A percentile compares a stretch with the other conserved stretches of the same genome.
Evolutionary conservation across 1,139 yeast genomes (phyloP).

Genomic region (Taiozyma onychis): DNA sequence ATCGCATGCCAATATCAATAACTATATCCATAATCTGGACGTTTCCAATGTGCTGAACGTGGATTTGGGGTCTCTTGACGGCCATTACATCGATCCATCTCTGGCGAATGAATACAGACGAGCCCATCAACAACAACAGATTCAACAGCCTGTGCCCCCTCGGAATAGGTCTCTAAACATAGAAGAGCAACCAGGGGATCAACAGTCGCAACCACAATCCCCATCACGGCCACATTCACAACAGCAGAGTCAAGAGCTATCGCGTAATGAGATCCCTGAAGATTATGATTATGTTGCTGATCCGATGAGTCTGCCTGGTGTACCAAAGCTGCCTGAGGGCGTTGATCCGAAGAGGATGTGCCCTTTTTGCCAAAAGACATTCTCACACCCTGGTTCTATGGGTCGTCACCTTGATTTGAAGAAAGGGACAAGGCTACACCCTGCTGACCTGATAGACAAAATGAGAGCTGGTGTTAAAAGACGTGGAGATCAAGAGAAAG

Average conservation of each 20-base stretch:
- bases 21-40: constrained; percentile 16
- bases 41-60: constrained; percentile 16
- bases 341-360: constrained; percentile 37
- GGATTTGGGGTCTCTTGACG: constrained; percentile 9
- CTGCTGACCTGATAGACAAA: constrained; percentile 35
- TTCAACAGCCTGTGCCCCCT: background rate
- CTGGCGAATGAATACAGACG: constrained; percentile 2
- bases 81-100: constrained; percentile 17
- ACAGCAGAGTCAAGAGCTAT: background rate
- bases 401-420: constrained; percentile 46
- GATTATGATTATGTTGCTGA: constrained; percentile 3
- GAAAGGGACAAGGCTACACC: constrained; percentile 41
- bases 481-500: constrained; percentile 38
- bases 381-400: constrained; percentile 47
- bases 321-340: constrained; percentile 17
- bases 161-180: background rate
- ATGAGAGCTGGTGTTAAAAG: constrained; percentile 42
- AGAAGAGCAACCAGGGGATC: background rate
- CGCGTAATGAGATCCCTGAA: background rate
- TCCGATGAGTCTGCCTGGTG: constrained; percentile 9
- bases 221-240: background rate
- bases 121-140: background rate
- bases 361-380: constrained; percentile 41
- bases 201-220: background rate
- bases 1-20: constrained; percentile 8